phyloP scores from a whole-genome alignment of 441 rosid genomes.

The Geranium incanum region DNA sequence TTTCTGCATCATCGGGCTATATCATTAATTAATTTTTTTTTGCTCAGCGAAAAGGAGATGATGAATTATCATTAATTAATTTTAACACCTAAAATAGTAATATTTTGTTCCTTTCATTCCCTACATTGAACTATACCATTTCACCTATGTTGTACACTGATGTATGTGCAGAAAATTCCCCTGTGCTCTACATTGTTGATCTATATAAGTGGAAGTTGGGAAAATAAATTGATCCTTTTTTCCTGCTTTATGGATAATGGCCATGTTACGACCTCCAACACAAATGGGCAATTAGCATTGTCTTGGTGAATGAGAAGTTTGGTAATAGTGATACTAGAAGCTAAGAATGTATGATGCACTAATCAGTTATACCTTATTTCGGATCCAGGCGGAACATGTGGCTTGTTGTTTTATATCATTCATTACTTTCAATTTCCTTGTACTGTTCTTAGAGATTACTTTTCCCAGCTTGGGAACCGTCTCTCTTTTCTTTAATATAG shows the following conservation, averaged over 20 bases:
- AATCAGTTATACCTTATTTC: background rate
- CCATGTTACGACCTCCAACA: background rate
- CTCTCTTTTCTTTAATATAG: too few species aligned
- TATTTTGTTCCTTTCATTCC: background rate
- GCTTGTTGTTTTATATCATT: too few species aligned
- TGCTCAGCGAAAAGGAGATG: too few species aligned
- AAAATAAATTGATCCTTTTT: background rate
- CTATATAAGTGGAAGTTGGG: background rate
- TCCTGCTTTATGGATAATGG: background rate
- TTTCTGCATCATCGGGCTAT: background rate
- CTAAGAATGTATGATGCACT: background rate
- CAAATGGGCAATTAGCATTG: background rate
- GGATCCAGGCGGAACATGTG: too few species aligned
- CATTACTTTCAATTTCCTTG: too few species aligned
- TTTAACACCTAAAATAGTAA: background rate
- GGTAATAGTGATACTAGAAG: background rate
- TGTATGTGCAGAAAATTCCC: background rate
- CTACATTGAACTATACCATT: background rate
- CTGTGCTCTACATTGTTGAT: background rate
- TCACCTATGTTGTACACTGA: background rate
- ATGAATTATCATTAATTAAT: too few species aligned
- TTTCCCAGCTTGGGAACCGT: too few species aligned
- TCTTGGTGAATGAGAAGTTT: background rate
- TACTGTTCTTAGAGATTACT: too few species aligned
- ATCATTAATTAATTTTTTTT: too few species aligned